These are phyloP conservation scores for Phytopythium ostracodes DNA, from an alignment of 352 stramenopile species.

Conservation along the genomic window DNA sequence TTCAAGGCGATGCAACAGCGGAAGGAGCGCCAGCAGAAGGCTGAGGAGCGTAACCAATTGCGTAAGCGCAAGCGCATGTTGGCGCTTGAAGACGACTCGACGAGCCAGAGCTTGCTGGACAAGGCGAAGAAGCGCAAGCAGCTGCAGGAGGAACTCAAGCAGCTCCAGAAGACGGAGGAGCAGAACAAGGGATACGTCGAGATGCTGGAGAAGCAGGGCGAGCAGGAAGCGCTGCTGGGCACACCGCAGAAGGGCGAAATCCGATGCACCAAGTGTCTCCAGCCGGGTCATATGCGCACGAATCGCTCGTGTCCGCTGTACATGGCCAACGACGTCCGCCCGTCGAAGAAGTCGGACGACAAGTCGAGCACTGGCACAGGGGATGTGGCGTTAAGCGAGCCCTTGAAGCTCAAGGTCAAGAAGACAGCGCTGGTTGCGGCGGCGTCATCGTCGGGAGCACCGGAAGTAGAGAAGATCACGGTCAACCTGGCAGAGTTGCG, in stretches of 20 bases:
- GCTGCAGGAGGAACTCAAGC: conserved; percentile 83
- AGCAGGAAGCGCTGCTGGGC: conserved; percentile 28
- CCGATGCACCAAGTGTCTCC: conserved; percentile 77
- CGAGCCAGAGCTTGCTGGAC: conserved; percentile 48
- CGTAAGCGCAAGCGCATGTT: conserved; percentile 79
- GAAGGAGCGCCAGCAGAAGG: conserved; percentile 67
- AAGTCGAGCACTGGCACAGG: conserved; percentile 9
- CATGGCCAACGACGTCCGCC: conserved; percentile 52
- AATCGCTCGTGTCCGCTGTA: conserved; percentile 82
- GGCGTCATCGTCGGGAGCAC: background rate
- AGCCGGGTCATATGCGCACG: conserved; percentile 79
- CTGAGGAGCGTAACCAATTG: conserved; percentile 67
- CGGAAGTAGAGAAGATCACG: conserved; percentile 49
- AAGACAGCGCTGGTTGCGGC: conserved; percentile 15
- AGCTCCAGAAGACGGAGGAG: conserved; percentile 74
- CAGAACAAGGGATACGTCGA: conserved; percentile 83
- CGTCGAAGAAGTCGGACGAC: conserved; percentile 8
- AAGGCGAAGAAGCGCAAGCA: conserved; percentile 82
- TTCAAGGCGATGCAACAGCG: conserved; percentile 10
- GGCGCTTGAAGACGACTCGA: conserved; percentile 55
- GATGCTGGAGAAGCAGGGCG: conserved; percentile 73
- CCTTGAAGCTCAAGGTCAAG: conserved; percentile 63
- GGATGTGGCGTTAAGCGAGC: conserved; percentile 26
- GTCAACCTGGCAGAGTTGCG: conserved; percentile 72
- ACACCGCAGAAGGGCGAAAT: conserved; percentile 58